Evolutionary conservation across 768 basidiomycete genomes (phyloP), one percentile per base, ranked within the genome.

Genomic region (Mycena polygramma): DNA sequence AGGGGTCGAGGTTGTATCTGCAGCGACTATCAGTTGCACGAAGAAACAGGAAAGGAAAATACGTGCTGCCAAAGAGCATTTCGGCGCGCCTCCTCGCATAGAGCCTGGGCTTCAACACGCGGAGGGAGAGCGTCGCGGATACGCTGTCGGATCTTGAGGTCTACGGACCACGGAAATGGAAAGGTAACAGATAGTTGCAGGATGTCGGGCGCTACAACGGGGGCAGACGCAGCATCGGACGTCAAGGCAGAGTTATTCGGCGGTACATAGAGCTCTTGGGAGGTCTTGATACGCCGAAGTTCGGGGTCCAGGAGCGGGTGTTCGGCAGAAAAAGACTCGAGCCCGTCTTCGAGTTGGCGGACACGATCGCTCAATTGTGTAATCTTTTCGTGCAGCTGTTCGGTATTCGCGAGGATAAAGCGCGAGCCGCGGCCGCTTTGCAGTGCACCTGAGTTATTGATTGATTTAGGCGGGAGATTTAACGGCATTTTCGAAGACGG

Each of bases 31-130:
- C 63, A 77, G 54, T 62, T 61, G 54, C 62, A 55, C 45, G 72
- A 64, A 53, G 52, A 54, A 55, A 68, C 54, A n/a, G 36, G 4
- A 13, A 46, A 22, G 24, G 51, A 74, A 46, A 55, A 57, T 55
- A 85, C 90, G 74, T 78, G 91, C 91, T 92, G 91, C 92, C 91
- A 92, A 73, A 92, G 83, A 60, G 91, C 91, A 69, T 92, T 91
- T 73, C 83, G 83, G 63, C 88, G 86, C 46, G 91, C 91, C 79
- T 89, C 87, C 68, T 88, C 84, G 77, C 91, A 92, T 20, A 91
- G 85, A 35, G 83, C 82, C 62, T 86, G 82, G 1, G 91, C 91
- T 69, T 90, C 89, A 63, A 83, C 79, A 62, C 85, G 84, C 22
- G 88, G 83, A 46, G 92, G 92, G 43, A 93, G 84, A 75, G 89